phyloP scores from a whole-genome alignment of 176 grass and related monocot species.

The Rhynchospora breviuscula region DNA sequence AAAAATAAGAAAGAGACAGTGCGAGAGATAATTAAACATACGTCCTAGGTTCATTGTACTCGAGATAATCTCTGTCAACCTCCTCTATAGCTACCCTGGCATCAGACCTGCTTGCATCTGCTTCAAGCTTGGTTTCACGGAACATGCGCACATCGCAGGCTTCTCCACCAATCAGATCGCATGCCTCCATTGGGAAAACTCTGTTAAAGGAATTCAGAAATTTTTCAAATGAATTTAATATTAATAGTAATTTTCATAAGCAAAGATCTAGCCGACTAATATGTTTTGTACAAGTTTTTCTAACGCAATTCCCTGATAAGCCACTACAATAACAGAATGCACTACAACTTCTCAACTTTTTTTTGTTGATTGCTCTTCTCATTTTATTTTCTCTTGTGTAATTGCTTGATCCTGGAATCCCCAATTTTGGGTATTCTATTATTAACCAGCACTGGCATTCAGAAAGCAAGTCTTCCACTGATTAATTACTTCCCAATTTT shows the following conservation, averaged over 20 bases:
- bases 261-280: neutral
- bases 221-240: no score
- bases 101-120: neutral
- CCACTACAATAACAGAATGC: neutral
- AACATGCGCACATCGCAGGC: slow-evolving; percentile 55
- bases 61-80: slow-evolving; percentile 62
- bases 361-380: neutral
- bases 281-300: neutral
- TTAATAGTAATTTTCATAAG: neutral
- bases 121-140: slow-evolving; percentile 50
- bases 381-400: neutral
- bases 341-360: neutral
- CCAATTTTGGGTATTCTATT: neutral
- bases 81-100: slow-evolving; percentile 23
- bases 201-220: slow-evolving; percentile 24
- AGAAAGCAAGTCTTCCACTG: neutral
- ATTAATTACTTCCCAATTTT: neutral
- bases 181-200: slow-evolving; percentile 88
- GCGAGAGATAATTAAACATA: slow-evolving; percentile 17
- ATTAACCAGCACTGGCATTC: neutral
- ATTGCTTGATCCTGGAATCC: neutral
- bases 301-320: neutral
- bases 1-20: neutral
- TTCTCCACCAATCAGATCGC: slow-evolving; percentile 65
- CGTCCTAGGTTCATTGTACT: slow-evolving; percentile 68